Percentiles rank a stretch among this genome's conserved stretches.
These are phyloP conservation scores for Tausonia pullulans DNA, from an alignment of 1,284 basidiomycete species.

Conservation along the genomic window DNA sequence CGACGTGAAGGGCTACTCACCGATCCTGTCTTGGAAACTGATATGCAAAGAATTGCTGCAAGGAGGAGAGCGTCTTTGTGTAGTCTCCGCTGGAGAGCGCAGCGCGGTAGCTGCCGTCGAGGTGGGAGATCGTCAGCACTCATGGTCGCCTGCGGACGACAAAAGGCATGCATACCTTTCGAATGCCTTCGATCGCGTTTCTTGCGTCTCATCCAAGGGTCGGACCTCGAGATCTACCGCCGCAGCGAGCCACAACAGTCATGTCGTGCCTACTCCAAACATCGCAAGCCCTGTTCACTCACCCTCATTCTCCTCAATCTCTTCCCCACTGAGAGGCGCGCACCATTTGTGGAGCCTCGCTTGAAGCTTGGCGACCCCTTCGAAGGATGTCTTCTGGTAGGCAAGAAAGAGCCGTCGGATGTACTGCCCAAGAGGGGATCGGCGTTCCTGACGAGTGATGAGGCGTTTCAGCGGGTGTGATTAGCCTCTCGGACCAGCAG, in stretches of 20 bases:
- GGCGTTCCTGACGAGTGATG: conserved; percentile 22
- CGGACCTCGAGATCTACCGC: neutral
- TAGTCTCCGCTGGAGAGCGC: conserved; percentile 28
- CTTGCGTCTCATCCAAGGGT: conserved; percentile 24
- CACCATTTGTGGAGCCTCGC: conserved; percentile 28
- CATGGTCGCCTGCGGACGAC: neutral
- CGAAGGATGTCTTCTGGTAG: conserved; percentile 29
- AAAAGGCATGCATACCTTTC: conserved; percentile 21
- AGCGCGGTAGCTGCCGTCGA: conserved; percentile 21
- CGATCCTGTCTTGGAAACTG: conserved; percentile 26
- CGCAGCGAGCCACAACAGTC: neutral
- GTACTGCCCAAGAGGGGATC: conserved; percentile 29
- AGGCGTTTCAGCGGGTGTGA: no score
- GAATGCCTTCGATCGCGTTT: conserved; percentile 24
- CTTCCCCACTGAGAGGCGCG: conserved; percentile 13
- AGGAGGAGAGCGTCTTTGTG: conserved; percentile 24
- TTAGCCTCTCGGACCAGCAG: no score
- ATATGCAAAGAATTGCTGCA: conserved; percentile 33
- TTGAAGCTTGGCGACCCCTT: conserved; percentile 26
- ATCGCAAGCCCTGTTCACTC: neutral
- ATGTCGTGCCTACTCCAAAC: conserved; percentile 18
- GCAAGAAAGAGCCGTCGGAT: conserved; percentile 25
- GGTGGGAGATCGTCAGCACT: neutral
- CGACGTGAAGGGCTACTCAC: conserved; percentile 5
- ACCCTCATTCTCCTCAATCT: neutral